phyloP scores from a whole-genome alignment of 345 rosid genomes.

The Excoecaria cochinchinensis region DNA sequence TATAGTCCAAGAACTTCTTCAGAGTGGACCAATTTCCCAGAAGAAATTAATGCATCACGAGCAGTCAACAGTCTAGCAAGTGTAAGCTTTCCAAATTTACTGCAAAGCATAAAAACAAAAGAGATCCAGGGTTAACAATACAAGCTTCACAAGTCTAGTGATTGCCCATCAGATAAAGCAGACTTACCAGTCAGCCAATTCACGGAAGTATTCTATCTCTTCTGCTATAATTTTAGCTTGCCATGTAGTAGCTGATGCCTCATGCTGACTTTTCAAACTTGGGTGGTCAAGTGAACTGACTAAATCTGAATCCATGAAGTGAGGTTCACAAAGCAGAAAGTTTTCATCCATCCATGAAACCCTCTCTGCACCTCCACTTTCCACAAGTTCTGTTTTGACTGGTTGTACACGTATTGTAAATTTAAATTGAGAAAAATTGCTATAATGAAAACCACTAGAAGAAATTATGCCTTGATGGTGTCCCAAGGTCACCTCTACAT shows the following conservation, averaged over 20 bases:
- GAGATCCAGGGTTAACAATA: neutral
- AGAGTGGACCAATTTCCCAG: conserved; percentile 40
- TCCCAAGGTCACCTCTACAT: conserved; percentile 62
- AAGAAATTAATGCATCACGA: conserved; percentile 40
- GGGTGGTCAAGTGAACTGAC: conserved; percentile 32
- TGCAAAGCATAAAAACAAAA: conserved; percentile 30
- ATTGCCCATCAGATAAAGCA: conserved; percentile 11
- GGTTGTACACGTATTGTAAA: conserved; percentile 44
- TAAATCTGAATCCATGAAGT: conserved; percentile 37
- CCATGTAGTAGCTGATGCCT: conserved; percentile 49
- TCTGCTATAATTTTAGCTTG: conserved; percentile 45
- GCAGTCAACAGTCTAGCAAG: conserved; percentile 87
- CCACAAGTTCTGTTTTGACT: conserved; percentile 25
- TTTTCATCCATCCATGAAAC: conserved; percentile 62
- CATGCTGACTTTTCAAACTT: conserved; percentile 29
- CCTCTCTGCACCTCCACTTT: conserved; percentile 29
- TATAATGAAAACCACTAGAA: conserved; percentile 48
- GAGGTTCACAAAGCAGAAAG: conserved; percentile 39
- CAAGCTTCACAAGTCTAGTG: conserved; percentile 13
- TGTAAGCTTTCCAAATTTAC: conserved; percentile 93
- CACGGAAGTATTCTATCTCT: conserved; percentile 60
- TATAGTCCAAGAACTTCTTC: conserved; percentile 67
- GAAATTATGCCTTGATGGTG: conserved; percentile 64
- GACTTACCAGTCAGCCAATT: conserved; percentile 59
- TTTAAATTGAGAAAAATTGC: conserved; percentile 38